Base-by-base conservation (phyloP, 2,329 filamentous ascomycete genomes). In the Cytospora paraplurivora region DNA sequence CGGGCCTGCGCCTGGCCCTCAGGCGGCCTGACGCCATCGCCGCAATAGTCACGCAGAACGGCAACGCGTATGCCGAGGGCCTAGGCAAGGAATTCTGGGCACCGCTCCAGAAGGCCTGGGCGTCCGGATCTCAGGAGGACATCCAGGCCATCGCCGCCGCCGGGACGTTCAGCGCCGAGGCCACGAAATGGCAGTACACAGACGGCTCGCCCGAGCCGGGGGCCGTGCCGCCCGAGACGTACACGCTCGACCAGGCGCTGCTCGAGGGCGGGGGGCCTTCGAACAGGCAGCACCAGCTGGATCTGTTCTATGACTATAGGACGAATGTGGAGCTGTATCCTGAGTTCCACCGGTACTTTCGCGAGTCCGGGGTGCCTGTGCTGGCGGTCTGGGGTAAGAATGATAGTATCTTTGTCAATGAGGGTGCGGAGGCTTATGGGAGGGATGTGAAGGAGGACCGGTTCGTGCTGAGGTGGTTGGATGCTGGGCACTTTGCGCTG, bases 41-140 rank as follows among this genome's bases (percentile, higher is more conserved):
- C 44, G 81, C 82, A 15, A 82, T 88, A 66, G 76, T 88, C 62
- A 76, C 78, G 3, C 85, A 88, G 68, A 87, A 87, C 68, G 85
- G 84, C 49, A 88, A 88, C 67, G 84, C 85, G 15, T 88, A 87
- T 68, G 74, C 69, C 5, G 83, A 85, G 67, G 85, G 85, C 4
- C 74, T 88, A 6, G 79, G 79, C 15, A 68, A 71, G 21, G 70
- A 72, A 1, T 82, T 85, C 72, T 86, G 83, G 82, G 75, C 74
- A 4, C 79, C 80, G 0, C 66, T 85, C 34, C 69, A 74, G 56
- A 70, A 74, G 34, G 77, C 80, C 63, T 85, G 82, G 83, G 74
- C 65, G 3, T 68, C 73, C 0, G 69, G 74, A 15, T 69, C 72
- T 13, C 63, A 69, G 5, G 68, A 71, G 11, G 72, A 79, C 54